Conservation (phyloP, 2,329 filamentous ascomycete species). For the Beauveria rudraprayagi region DNA sequence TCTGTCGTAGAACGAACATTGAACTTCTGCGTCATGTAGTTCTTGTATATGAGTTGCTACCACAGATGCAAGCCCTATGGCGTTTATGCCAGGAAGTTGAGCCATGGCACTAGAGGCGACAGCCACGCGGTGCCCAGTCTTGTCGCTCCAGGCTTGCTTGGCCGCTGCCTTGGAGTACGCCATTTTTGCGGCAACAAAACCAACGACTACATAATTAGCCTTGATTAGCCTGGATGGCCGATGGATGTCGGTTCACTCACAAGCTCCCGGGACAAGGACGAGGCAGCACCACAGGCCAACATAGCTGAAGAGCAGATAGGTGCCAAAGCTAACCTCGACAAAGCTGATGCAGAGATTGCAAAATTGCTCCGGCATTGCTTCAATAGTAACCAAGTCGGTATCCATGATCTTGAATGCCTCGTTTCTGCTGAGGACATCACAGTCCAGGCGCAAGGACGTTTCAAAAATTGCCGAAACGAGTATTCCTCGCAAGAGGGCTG, state of each 20-base stretch:
- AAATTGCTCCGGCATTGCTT: not conserved
- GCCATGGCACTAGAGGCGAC: not conserved
- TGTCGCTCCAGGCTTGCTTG: not conserved
- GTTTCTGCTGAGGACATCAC: not conserved
- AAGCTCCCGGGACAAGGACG: not conserved
- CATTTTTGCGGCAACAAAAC: not conserved
- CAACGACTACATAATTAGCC: not conserved
- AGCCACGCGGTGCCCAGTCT: not conserved
- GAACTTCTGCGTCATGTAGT: not conserved
- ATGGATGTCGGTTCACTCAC: not conserved
- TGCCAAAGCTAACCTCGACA: conserved; percentile 1
- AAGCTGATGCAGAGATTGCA: not conserved
- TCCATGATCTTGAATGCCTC: not conserved
- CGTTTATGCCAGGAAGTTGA: not conserved
- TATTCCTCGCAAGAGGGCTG: not conserved
- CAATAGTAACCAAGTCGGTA: not conserved
- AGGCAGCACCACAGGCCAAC: not conserved
- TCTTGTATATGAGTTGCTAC: not conserved
- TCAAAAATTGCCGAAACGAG: conserved; percentile 1
- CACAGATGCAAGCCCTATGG: not conserved
- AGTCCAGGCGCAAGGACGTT: not conserved
- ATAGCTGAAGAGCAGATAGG: not conserved
- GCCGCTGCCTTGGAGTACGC: not conserved
- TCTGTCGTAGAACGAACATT: not conserved
- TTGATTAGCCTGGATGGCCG: not conserved